Conservation (phyloP, 2,329 filamentous ascomycete species). For the Thielaviopsis musarum region DNA sequence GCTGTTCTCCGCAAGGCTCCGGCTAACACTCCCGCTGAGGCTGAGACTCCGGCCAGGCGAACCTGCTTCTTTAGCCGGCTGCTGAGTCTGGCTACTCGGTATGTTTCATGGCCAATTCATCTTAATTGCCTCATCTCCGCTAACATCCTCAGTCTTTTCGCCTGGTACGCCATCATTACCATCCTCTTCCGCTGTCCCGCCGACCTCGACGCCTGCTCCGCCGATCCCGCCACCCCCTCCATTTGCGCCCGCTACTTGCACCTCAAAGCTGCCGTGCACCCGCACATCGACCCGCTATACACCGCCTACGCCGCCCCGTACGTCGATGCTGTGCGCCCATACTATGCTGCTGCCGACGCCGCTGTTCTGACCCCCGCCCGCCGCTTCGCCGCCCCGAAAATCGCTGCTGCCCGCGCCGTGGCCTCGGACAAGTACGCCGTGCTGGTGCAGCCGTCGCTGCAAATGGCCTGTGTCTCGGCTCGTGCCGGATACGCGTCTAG, state of each 20-base stretch:
- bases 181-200: conserved; percentile 70
- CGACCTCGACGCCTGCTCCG: conserved; percentile 40
- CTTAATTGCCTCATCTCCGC: neutral
- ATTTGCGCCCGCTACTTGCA: conserved; percentile 75
- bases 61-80: neutral
- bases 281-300: conserved; percentile 75
- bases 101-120: too few relatives aligned
- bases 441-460: conserved; percentile 57
- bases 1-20: neutral
- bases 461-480: conserved; percentile 43
- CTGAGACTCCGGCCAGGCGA: too few relatives aligned
- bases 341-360: conserved; percentile 47
- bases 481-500: conserved; percentile 51
- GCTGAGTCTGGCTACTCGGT: neutral
- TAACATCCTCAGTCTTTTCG: conserved; percentile 40
- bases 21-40: neutral
- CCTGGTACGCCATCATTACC: conserved; percentile 76
- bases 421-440: conserved; percentile 60
- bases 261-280: conserved; percentile 44
- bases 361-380: conserved; percentile 52
- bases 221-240: conserved; percentile 47
- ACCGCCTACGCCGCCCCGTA: conserved; percentile 70
- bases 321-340: conserved; percentile 58
- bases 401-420: conserved; percentile 60
- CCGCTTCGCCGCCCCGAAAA: conserved; percentile 43